Evolutionary conservation across 2,329 filamentous ascomycete species (phyloP), one percentile per base, ranked within the genome.

Genomic region (Xylaria multiplex): DNA sequence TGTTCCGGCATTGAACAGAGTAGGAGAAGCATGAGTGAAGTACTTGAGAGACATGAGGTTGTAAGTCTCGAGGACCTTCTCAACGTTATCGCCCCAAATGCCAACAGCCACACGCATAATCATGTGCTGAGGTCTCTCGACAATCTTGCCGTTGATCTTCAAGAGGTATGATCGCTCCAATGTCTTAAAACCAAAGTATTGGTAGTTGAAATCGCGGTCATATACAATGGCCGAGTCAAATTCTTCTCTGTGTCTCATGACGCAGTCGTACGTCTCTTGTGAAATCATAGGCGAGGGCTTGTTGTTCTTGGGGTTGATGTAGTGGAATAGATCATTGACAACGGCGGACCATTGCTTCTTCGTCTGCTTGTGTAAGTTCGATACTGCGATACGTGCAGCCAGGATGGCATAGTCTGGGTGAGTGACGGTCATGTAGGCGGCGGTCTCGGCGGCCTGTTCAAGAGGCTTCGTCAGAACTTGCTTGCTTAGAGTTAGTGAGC

Each of bases 291-390:
- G 95, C 57, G 94, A 95, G 7, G 86, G 79, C 73, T 86, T 90
- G 69, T 85, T 83, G 81, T 97, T 99, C 84, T 93, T 97, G 69
- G 95, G 93, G 84, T 99, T 99, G 81, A 97, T 85, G 81, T 97
- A 99, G 84, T 96, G 87, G 83, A 95, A 97, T 48, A 99, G 89
- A 76, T 99, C 96, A 75, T 89, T 90, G 74, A 99, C 88, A 66
- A 99, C 96, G 56, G 93, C 86, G n/a, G 96, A 98, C 85, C 96
- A 99, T 79, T 98, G 95, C 87, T 99, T 99, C 88, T 98, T 98
- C 71, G 96, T 99, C 87, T 99, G 96, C 85, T 99, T 99, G 90
- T 99, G 96, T 66, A 99, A 91, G 84, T 99, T 99, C 77, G 96
- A 99, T 62, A 99, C 96, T 74, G 96, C 96, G 78, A 99, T 98